Evolutionary conservation across 2,329 filamentous ascomycete species (phyloP).

Genomic region (Gliomastix tumulicola): DNA sequence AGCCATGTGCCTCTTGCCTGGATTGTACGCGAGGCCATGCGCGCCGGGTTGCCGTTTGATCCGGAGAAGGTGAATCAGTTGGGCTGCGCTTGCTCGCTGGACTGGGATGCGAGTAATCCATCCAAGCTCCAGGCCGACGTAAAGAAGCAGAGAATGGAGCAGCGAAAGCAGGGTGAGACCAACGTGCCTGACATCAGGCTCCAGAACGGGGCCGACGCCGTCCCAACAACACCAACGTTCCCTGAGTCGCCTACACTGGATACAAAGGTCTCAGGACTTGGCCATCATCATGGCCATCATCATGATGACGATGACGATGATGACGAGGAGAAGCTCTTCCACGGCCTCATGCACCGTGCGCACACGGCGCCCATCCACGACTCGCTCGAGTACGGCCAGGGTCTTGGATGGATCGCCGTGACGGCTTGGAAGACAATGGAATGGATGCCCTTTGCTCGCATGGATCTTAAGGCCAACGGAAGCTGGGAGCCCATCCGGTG

Average conservation of each 20-base stretch:
- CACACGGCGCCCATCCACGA: conserved; percentile 58
- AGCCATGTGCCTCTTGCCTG: conserved; percentile 64
- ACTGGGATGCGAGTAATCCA: conserved; percentile 3
- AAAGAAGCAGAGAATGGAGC: conserved; percentile 1
- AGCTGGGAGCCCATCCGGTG: conserved; percentile 75
- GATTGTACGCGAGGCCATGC: conserved; percentile 56
- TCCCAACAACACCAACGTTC: neutral
- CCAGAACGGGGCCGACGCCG: conserved; percentile 5
- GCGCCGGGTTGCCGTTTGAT: conserved; percentile 66
- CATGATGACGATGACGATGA: conserved; percentile 9
- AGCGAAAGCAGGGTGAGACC: conserved; percentile 6
- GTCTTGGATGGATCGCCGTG: conserved; percentile 48
- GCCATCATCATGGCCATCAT: conserved; percentile 2
- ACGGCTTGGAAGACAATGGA: conserved; percentile 73
- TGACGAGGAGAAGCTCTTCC: conserved; percentile 34
- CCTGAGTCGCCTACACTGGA: conserved; percentile 7
- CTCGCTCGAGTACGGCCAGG: conserved; percentile 58
- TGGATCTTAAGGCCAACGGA: conserved; percentile 68
- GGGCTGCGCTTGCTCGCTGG: conserved; percentile 43
- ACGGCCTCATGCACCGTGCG: conserved; percentile 50
- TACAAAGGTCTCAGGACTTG: conserved; percentile 7
- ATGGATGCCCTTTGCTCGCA: conserved; percentile 71
- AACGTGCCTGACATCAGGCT: conserved; percentile 22
- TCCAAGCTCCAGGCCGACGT: neutral
- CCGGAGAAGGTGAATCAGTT: conserved; percentile 58